A percentile compares a stretch with the other conserved stretches of the same genome.
Conservation (phyloP, 2,329 filamentous ascomycete genomes). For the Penicillium sp. region DNA sequence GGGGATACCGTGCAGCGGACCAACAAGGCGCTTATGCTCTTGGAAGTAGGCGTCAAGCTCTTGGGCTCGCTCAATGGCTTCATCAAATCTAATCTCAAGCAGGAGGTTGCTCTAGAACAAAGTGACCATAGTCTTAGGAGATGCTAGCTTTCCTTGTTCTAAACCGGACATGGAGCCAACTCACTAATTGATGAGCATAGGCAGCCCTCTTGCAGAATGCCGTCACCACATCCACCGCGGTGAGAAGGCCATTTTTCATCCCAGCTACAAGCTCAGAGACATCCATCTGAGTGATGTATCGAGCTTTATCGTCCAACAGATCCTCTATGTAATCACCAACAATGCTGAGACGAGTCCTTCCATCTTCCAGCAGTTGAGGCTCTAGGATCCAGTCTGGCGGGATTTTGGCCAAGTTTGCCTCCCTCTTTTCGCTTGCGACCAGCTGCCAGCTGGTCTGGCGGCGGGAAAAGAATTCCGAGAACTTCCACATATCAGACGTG, state of each 20-base stretch:
- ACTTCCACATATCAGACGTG: slow-evolving; percentile 12
- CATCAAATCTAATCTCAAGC: slow-evolving; percentile 15
- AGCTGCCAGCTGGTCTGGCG: slow-evolving; percentile 9
- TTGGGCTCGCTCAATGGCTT: slow-evolving; percentile 12
- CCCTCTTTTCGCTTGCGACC: slow-evolving; percentile 10
- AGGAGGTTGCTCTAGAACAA: slow-evolving; percentile 12
- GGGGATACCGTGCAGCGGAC: slow-evolving; percentile 14
- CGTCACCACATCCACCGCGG: slow-evolving; percentile 14
- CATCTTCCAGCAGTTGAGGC: slow-evolving; percentile 9
- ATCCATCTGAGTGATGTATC: slow-evolving; percentile 15
- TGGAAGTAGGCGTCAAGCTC: slow-evolving; percentile 12
- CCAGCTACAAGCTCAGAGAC: slow-evolving; percentile 13
- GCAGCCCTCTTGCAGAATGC: slow-evolving; percentile 18
- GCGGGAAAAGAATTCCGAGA: slow-evolving; percentile 11
- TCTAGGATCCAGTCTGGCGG: slow-evolving; percentile 15
- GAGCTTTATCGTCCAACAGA: slow-evolving; percentile 10
- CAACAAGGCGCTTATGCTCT: slow-evolving; percentile 11
- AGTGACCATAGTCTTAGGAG: neutral
- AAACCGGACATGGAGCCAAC: neutral
- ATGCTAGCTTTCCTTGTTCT: neutral
- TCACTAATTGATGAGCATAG: slow-evolving; percentile 17
- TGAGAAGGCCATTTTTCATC: slow-evolving; percentile 6
- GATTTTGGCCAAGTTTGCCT: slow-evolving; percentile 13
- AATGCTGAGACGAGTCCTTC: slow-evolving; percentile 13
- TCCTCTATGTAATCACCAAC: slow-evolving; percentile 13